These are phyloP conservation scores for Diaporthe velutina DNA, from an alignment of 2,329 filamentous ascomycete genomes.

Conservation along the genomic window DNA sequence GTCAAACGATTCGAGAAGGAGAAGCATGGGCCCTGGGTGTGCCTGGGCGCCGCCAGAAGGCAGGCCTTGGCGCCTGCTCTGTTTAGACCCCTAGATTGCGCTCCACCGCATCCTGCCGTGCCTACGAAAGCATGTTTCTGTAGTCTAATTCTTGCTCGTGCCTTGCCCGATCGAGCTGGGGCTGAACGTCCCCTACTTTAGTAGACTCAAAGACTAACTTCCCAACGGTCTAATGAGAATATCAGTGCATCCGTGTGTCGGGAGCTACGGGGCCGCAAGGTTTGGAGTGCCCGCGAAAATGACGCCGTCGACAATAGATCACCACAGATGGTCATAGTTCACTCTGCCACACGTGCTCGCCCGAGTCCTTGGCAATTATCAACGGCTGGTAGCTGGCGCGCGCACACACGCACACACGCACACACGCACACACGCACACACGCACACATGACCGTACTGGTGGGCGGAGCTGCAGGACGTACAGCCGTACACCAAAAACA, in stretches of 20 bases:
- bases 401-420: too few relatives aligned
- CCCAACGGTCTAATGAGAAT: neutral
- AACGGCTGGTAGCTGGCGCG: neutral
- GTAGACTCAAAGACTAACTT: neutral
- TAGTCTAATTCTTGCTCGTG: neutral
- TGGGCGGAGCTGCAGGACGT: neutral
- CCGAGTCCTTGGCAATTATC: neutral
- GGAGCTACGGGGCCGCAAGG: slow-evolving; percentile 8
- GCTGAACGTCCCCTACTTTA: neutral
- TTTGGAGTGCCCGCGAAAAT: neutral
- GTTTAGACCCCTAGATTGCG: slow-evolving; percentile 23
- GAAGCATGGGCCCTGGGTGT: neutral
- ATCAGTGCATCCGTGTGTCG: slow-evolving; percentile 1
- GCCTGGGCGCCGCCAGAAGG: neutral
- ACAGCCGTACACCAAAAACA: neutral
- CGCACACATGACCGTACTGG: neutral
- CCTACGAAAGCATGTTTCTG: slow-evolving; percentile 25
- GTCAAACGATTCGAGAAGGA: slow-evolving; percentile 19
- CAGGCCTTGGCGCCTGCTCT: slow-evolving; percentile 7
- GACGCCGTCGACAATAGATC: slow-evolving; percentile 21
- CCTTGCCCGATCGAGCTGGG: neutral
- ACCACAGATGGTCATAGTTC: neutral
- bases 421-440: too few relatives aligned
- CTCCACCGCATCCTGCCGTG: slow-evolving; percentile 7
- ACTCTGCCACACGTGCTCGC: neutral